Evolutionary conservation across 2,329 filamentous ascomycete species (phyloP).

Genomic region (Fusarium pseudonygamai): DNA sequence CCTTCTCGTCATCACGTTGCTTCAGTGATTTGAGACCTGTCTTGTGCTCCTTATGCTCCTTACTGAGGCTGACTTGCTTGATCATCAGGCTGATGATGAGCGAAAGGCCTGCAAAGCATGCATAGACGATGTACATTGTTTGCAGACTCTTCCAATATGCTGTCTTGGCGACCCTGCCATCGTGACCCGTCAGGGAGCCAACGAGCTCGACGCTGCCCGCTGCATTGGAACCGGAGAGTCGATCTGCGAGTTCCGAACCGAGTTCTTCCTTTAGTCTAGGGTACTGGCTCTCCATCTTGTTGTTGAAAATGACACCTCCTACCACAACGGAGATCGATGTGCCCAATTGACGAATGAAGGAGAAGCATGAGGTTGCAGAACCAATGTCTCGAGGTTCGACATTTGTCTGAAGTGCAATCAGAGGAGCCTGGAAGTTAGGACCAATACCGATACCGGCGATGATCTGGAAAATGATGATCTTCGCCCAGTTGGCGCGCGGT

Average conservation of each 20-base stretch:
- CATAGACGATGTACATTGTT: constrained; percentile 68
- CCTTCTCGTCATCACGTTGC: constrained; percentile 41
- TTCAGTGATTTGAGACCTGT: constrained; percentile 61
- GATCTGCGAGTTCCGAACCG: constrained; percentile 57
- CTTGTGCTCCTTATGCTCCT: constrained; percentile 66
- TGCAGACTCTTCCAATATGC: constrained; percentile 62
- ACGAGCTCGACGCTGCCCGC: constrained; percentile 69
- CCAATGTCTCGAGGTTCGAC: constrained; percentile 71
- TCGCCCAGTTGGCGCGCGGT: constrained; percentile 62
- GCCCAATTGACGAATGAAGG: constrained; percentile 74
- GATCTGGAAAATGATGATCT: constrained; percentile 69
- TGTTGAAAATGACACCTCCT: constrained; percentile 83
- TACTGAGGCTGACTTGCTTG: constrained; percentile 60
- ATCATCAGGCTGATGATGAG: constrained; percentile 60
- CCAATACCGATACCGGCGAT: constrained; percentile 72
- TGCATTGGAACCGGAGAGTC: constrained; percentile 68
- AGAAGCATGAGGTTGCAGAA: constrained; percentile 73
- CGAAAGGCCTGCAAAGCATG: constrained; percentile 58
- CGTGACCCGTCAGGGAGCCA: constrained; percentile 56
- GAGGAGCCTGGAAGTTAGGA: constrained; percentile 74
- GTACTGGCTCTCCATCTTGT: constrained; percentile 70
- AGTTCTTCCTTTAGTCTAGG: constrained; percentile 59
- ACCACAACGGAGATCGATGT: constrained; percentile 75
- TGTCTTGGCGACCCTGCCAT: constrained; percentile 54
- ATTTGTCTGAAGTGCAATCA: constrained; percentile 74